These are phyloP conservation scores for Fusarium nodosum DNA, from an alignment of 2,329 filamentous ascomycete species.

Conservation along the genomic window DNA sequence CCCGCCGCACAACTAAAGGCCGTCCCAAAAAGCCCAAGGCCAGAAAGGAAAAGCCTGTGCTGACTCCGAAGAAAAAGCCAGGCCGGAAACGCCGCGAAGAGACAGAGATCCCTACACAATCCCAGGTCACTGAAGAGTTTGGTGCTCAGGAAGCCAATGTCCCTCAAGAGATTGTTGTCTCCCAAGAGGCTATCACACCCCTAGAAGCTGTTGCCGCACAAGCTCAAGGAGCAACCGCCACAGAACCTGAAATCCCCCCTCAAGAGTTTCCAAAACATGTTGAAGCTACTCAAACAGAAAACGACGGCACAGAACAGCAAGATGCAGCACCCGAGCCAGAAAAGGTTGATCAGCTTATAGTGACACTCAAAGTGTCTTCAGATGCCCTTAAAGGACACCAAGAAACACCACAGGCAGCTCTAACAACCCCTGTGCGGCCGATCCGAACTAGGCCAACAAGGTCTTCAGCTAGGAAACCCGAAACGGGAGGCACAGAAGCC, in stretches of 20 bases:
- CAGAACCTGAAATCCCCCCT: neutral
- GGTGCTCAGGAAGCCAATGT: neutral
- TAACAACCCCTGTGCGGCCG: conserved; percentile 23
- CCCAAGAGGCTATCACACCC: neutral
- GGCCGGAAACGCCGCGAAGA: conserved; percentile 10
- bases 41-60: conserved; percentile 26
- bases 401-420: neutral
- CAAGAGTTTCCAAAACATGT: neutral
- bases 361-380: conserved; percentile 28
- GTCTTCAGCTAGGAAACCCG: conserved; percentile 26
- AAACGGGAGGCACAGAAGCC: neutral
- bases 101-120: neutral
- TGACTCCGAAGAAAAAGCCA: conserved; percentile 18
- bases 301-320: neutral
- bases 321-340: neutral
- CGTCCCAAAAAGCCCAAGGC: conserved; percentile 40
- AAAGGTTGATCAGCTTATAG: conserved; percentile 11
- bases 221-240: neutral
- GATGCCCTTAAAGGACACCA: conserved; percentile 16
- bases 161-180: neutral
- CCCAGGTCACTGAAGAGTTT: neutral
- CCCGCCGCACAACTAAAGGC: conserved; percentile 48
- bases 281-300: neutral
- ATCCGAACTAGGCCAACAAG: conserved; percentile 30
- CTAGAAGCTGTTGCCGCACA: neutral